Base-by-base conservation (phyloP, 164 flowering plant genomes). In the Aristolochia contorta region DNA sequence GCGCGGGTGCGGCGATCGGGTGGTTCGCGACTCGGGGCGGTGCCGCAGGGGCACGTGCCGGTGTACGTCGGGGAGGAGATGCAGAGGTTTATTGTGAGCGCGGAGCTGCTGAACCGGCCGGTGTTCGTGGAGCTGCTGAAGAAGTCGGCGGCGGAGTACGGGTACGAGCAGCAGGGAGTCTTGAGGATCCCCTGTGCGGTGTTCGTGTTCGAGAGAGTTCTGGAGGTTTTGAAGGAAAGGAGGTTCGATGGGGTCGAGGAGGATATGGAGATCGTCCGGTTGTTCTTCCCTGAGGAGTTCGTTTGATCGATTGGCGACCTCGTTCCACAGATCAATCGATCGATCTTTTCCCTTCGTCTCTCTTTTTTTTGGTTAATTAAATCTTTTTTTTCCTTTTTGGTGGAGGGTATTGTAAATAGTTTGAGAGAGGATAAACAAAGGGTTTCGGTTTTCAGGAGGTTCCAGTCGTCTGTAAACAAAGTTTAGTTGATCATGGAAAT, bases 41-140 rank as follows among this genome's bases (percentile, higher is more conserved):
- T 86, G 13, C 96, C 96, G 16, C 69, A 78, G 53, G 97, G 97
- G 0, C 88, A 87, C 69, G 65, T 91, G 0, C 98, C 98, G 37
- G 96, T 91, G 12, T 86, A 81, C 82, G 95, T 91, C 5, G 98
- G 98, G 0, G 96, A 91, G 25, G 96, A 86, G 80, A 85, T 47
- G 98, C 92, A 84, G 78, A 54, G 91, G 73, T 91, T 84, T 71
- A 74, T 85, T 13, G 96, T 91, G 30, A 79, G 79, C 63, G 96
- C 96, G 1, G 86, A 87, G 72, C 62, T 87, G 15, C 66, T 91
- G 63, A 85, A 87, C 71, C 95, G 82, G 63, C 98, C 98, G 19
- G 63, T 89, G 18, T 84, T 91, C 66, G 69, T 77, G 15, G 74
- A 69, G 51, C 77, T 91, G 7, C 78, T 91, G n/a, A 74, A 82